Percentiles rank a stretch among this genome's conserved stretches.
Evolutionary conservation across 768 basidiomycete genomes (phyloP).

Genomic region (Tylopilus plumbeoviolaceoides): DNA sequence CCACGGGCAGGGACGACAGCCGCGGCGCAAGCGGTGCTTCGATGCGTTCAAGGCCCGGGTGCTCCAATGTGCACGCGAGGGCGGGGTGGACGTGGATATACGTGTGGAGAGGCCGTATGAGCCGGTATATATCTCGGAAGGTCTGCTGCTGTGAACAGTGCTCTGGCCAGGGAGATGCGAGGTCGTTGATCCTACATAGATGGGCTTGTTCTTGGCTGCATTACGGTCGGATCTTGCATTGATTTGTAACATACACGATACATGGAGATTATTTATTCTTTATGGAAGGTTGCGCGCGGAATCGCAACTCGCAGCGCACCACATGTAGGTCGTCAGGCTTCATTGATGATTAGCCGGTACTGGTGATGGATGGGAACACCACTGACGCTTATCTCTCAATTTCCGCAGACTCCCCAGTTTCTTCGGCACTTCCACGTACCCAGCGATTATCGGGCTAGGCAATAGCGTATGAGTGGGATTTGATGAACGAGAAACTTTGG

Average conservation of each 20-base stretch:
- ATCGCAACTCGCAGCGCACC: background rate
- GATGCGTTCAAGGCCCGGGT: slow-evolving; percentile 20
- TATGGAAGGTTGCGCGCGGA: background rate
- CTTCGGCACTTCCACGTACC: no score
- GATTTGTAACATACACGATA: background rate
- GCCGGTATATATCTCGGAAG: slow-evolving; percentile 15
- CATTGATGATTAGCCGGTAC: no score
- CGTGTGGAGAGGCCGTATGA: slow-evolving; percentile 26
- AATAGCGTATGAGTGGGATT: no score
- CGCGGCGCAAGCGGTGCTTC: slow-evolving; percentile 16
- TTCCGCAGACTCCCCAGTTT: no score
- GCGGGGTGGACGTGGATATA: slow-evolving; percentile 22
- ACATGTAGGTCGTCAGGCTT: no score
- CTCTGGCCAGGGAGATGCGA: background rate
- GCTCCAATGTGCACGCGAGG: slow-evolving; percentile 19
- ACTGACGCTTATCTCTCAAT: no score
- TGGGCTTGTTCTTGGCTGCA: background rate
- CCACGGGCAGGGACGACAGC: slow-evolving; percentile 5
- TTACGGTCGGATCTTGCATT: background rate
- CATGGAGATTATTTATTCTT: background rate
- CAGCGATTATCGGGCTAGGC: no score
- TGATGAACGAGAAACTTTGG: no score
- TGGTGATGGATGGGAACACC: no score
- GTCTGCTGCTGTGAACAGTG: background rate
- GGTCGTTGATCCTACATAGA: background rate